Evolutionary conservation across 768 basidiomycete species (phyloP).

Genomic region (Mycena kentingensis): DNA sequence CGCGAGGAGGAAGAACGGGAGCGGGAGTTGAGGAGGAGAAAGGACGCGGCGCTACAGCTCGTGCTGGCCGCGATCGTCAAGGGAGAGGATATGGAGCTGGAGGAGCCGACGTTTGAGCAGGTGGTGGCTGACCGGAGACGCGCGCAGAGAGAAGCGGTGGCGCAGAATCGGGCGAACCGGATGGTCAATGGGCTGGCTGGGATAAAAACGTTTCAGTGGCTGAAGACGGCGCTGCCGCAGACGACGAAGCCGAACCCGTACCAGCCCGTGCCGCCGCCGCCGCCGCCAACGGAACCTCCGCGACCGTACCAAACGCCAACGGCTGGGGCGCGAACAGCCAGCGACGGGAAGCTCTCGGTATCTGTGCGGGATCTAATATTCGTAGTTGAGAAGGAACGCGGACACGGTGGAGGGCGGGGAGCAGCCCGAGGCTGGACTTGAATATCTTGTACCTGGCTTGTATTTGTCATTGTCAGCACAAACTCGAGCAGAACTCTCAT

Average conservation of each 20-base stretch:
- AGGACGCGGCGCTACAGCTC: slow-evolving; percentile 63
- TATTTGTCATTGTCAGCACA: too few species aligned
- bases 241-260: slow-evolving; percentile 33
- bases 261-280: background rate
- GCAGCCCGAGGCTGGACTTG: slow-evolving; percentile 67
- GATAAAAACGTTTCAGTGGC: slow-evolving; percentile 83
- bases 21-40: slow-evolving; percentile 73
- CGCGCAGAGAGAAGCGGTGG: slow-evolving; percentile 80
- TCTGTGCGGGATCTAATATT: slow-evolving; percentile 84
- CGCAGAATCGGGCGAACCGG: slow-evolving; percentile 88
- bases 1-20: slow-evolving; percentile 79
- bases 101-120: slow-evolving; percentile 26
- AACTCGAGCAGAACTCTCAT: too few species aligned
- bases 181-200: slow-evolving; percentile 87
- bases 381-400: slow-evolving; percentile 78
- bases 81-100: slow-evolving; percentile 33
- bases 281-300: slow-evolving; percentile 27
- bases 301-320: slow-evolving; percentile 56
- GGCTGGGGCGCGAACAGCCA: slow-evolving; percentile 39
- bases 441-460: too few species aligned
- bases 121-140: slow-evolving; percentile 66
- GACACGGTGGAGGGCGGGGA: slow-evolving; percentile 81
- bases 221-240: slow-evolving; percentile 53
- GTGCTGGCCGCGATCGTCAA: slow-evolving; percentile 64
- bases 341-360: slow-evolving; percentile 58